Percentiles rank a stretch among this genome's conserved stretches.
Conservation (phyloP, 1,139 yeast genomes). For the Suhomyces ambrosiae region DNA sequence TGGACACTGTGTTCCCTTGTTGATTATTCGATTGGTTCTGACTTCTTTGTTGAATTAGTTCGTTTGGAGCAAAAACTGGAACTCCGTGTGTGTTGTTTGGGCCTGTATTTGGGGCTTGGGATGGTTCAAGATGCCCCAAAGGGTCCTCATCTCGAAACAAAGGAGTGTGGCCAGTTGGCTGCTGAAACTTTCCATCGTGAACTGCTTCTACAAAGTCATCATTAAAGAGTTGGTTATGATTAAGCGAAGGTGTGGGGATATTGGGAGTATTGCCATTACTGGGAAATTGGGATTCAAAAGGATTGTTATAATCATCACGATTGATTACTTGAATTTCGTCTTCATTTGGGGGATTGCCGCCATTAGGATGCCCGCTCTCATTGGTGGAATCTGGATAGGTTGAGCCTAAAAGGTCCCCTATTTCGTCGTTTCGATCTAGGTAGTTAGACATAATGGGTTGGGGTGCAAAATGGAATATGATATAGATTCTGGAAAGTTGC, state of each 20-base stretch:
- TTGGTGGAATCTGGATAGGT: conserved; percentile 7
- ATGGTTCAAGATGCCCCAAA: not conserved
- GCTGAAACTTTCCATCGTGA: conserved; percentile 7
- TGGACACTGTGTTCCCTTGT: conserved; percentile 11
- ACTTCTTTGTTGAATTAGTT: conserved; percentile 9
- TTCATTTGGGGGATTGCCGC: conserved; percentile 18
- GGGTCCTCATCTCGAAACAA: conserved; percentile 7
- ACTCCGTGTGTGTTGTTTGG: not conserved
- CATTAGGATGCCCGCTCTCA: conserved; percentile 12
- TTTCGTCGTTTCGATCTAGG: conserved; percentile 10
- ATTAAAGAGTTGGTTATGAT: conserved; percentile 9
- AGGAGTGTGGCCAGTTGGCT: conserved; percentile 11
- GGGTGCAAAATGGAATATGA: conserved; percentile 4
- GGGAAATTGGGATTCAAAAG: conserved; percentile 10
- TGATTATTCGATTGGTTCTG: conserved; percentile 13
- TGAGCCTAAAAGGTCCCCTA: conserved; percentile 8
- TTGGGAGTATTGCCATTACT: conserved; percentile 10
- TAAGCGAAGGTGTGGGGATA: conserved; percentile 9
- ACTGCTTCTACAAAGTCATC: conserved; percentile 8
- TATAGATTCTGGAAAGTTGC: conserved; percentile 7
- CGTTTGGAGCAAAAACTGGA: conserved; percentile 6
- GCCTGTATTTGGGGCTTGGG: not conserved
- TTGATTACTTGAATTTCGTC: conserved; percentile 41
- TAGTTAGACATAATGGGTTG: conserved; percentile 5
- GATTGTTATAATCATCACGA: conserved; percentile 22